Evolutionary conservation across 2,329 filamentous ascomycete species (phyloP).

Genomic region (Colletotrichum australisinense): DNA sequence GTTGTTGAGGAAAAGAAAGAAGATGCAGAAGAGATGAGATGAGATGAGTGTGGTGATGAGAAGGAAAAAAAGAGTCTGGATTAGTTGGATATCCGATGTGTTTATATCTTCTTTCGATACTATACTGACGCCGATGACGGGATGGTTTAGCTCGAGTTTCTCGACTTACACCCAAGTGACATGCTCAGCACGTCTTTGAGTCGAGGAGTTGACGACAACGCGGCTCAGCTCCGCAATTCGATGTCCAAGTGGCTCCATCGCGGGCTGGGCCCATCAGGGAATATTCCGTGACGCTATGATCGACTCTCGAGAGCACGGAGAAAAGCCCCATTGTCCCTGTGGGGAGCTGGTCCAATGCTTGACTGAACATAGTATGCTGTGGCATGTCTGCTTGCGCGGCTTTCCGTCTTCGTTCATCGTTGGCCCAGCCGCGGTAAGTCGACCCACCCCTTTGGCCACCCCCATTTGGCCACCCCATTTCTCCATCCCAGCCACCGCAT

Average conservation of each 20-base stretch:
- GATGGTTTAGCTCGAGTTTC: no score
- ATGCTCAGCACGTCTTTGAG: slow-evolving; percentile 8
- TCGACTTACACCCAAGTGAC: neutral
- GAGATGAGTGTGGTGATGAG: slow-evolving; percentile 20
- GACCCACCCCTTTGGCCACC: no score
- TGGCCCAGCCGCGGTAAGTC: slow-evolving; percentile 1
- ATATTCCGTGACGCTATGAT: slow-evolving; percentile 18
- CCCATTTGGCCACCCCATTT: no score
- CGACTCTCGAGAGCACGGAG: neutral
- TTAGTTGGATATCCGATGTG: neutral
- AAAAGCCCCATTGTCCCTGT: neutral
- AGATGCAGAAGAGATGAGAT: slow-evolving; percentile 6
- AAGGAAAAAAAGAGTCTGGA: neutral
- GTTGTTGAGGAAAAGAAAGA: slow-evolving; percentile 21
- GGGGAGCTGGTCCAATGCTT: slow-evolving; percentile 4
- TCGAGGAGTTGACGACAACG: slow-evolving; percentile 5
- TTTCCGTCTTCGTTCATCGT: neutral
- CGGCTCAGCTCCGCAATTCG: slow-evolving; percentile 15
- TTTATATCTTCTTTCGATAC: slow-evolving; percentile 19
- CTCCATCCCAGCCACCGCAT: no score
- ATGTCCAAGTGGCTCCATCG: slow-evolving; percentile 9
- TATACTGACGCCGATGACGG: neutral
- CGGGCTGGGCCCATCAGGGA: slow-evolving; percentile 5
- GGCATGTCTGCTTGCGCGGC: slow-evolving; percentile 28
- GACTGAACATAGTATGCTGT: neutral